phyloP scores from a whole-genome alignment of 352 stramenopile genomes.

The Pythium angustatum region DNA sequence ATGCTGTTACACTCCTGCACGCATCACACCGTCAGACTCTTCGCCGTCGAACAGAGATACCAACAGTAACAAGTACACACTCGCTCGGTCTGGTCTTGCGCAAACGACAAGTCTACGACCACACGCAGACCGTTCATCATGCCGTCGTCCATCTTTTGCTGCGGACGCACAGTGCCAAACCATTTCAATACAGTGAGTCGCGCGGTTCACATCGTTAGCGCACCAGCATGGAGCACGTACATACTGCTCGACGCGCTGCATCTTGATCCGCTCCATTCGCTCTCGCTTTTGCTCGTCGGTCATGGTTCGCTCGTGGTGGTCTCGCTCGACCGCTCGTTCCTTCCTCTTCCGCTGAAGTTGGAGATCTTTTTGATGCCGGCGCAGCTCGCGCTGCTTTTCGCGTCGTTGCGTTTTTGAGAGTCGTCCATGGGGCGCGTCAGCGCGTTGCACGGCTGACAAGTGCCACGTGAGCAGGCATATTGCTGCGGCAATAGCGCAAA shows the following conservation, averaged over 20 bases:
- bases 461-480: constrained; percentile 14
- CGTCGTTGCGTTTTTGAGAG: constrained; percentile 11
- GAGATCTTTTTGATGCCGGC: constrained; percentile 22
- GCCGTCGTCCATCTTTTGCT: constrained; percentile 76
- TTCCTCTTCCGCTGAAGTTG: constrained; percentile 16
- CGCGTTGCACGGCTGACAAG: not conserved
- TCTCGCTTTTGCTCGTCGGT: constrained; percentile 50
- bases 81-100: constrained; percentile 40
- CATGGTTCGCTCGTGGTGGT: constrained; percentile 22
- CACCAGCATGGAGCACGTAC: constrained; percentile 35
- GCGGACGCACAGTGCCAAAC: not conserved
- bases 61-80: constrained; percentile 31
- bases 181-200: too few relatives aligned
- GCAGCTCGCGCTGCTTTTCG: constrained; percentile 17
- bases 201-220: too few relatives aligned
- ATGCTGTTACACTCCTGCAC: constrained; percentile 72
- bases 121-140: constrained; percentile 45
- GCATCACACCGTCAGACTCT: not conserved
- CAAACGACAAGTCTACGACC: constrained; percentile 72
- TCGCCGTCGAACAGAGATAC: too few relatives aligned
- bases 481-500: not conserved
- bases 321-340: constrained; percentile 5
- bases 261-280: constrained; percentile 55
- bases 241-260: constrained; percentile 79
- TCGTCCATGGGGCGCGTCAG: not conserved